Evolutionary conservation across 192 early-diverging fungal species (phyloP).

Genomic region (Podila verticillata): DNA sequence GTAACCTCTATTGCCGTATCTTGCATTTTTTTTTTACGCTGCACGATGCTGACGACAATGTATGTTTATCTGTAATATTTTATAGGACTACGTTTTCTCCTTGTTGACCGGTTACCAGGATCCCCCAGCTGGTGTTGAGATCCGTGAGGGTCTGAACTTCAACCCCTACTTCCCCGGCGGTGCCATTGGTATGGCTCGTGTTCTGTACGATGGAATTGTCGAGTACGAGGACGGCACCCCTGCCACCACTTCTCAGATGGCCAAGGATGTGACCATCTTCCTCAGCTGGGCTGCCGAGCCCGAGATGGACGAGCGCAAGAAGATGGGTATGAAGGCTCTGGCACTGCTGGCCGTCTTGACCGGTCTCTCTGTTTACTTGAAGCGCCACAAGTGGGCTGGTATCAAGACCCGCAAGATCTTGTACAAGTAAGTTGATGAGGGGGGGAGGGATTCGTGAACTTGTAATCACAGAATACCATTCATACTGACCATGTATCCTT

Average conservation of each 20-base stretch:
- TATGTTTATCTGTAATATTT: background rate
- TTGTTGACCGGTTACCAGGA: conserved; percentile 95
- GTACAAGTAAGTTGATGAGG: conserved; percentile 65
- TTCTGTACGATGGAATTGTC: conserved; percentile 92
- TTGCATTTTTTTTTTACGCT: background rate
- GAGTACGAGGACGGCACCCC: conserved; percentile 97
- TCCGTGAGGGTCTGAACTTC: conserved; percentile 97
- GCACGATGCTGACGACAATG: too few species aligned
- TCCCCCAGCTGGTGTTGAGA: conserved; percentile 90
- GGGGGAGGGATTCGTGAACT: too few species aligned
- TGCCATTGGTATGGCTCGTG: conserved; percentile 95
- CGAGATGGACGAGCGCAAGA: conserved; percentile 96
- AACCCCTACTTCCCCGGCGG: conserved; percentile 99
- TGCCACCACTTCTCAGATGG: conserved; percentile 94
- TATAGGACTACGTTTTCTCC: conserved; percentile 92
- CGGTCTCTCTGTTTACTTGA: conserved; percentile 85
- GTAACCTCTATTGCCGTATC: background rate
- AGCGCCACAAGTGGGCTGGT: conserved; percentile 92
- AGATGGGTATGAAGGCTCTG: conserved; percentile 92
- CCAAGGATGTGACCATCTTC: conserved; percentile 96
- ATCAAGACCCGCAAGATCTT: conserved; percentile 96
- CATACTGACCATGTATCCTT: background rate
- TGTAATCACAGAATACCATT: background rate
- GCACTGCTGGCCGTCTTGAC: conserved; percentile 76
- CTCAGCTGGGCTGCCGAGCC: conserved; percentile 96